Conservation (phyloP, 805 yeast genomes). For the fission yeast (Schizosaccharomyces pombe) region ASM294v3 CU329670.1:3000001-3000500, state of each 20-base stretch:
- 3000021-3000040: conserved; percentile 63
- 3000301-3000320: conserved; percentile 84
- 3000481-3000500: conserved; percentile 91
- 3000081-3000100: conserved; percentile 21
- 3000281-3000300: conserved; percentile 92
- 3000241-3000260: conserved; percentile 76
- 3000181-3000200: conserved; percentile 69
- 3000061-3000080: conserved; percentile 48
- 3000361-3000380: conserved; percentile 94
- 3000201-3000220: conserved; percentile 61
- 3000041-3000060: conserved; percentile 45
- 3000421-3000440: conserved; percentile 89
- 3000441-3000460: conserved; percentile 80
- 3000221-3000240: conserved; percentile 84
- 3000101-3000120: conserved; percentile 36
- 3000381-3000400: conserved; percentile 42
- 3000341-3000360: conserved; percentile 94
- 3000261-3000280: conserved; percentile 77
- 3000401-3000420: conserved; percentile 40
- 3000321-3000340: conserved; percentile 85
- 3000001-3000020: conserved; percentile 62
- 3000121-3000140: conserved; percentile 63
- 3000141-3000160: conserved; percentile 64
- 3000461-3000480: conserved; percentile 66
- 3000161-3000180: conserved; percentile 35